These are phyloP conservation scores for Starmerella kuoi DNA, from an alignment of 805 yeast genomes.

Conservation along the genomic window DNA sequence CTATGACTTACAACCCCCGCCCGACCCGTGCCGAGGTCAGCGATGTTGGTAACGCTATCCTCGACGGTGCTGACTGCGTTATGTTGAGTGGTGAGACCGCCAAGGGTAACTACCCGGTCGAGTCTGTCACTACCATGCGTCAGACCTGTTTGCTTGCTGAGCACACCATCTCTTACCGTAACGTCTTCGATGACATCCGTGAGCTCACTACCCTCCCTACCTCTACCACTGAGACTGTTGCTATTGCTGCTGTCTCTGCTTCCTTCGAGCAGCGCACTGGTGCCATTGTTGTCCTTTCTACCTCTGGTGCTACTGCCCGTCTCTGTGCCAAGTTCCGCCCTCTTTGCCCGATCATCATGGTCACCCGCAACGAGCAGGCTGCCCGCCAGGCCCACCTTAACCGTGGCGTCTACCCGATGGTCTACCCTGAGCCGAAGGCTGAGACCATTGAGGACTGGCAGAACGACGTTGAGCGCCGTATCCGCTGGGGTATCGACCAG, in stretches of 20 bases:
- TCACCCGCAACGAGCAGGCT: slow-evolving; percentile 85
- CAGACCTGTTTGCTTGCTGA: slow-evolving; percentile 94
- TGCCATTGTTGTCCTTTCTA: slow-evolving; percentile 92
- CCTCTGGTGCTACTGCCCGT: slow-evolving; percentile 92
- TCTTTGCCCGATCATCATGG: slow-evolving; percentile 92
- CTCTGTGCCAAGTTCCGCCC: slow-evolving; percentile 96
- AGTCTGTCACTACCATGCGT: slow-evolving; percentile 98
- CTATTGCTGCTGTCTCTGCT: slow-evolving; percentile 93
- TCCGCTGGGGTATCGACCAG: slow-evolving; percentile 82
- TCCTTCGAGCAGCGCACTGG: slow-evolving; percentile 91
- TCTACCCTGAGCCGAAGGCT: slow-evolving; percentile 51
- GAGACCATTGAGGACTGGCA: slow-evolving; percentile 67
- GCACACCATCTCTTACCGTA: slow-evolving; percentile 82
- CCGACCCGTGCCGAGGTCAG: slow-evolving; percentile 99
- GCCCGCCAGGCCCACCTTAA: slow-evolving; percentile 93
- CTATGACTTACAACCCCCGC: slow-evolving; percentile 99
- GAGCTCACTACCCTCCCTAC: slow-evolving; percentile 77
- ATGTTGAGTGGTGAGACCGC: slow-evolving; percentile 99
- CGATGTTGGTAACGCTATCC: slow-evolving; percentile 97
- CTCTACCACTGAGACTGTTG: slow-evolving; percentile 89
- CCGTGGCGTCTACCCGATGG: slow-evolving; percentile 98
- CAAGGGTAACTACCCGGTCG: slow-evolving; percentile 95
- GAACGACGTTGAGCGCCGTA: slow-evolving; percentile 89
- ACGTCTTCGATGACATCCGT: slow-evolving; percentile 77
- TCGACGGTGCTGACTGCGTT: slow-evolving; percentile 99